A percentile compares a stretch with the other conserved stretches of the same genome.
Evolutionary conservation across 1,284 basidiomycete genomes (phyloP).

Genomic region (Malassezia globosa): DNA sequence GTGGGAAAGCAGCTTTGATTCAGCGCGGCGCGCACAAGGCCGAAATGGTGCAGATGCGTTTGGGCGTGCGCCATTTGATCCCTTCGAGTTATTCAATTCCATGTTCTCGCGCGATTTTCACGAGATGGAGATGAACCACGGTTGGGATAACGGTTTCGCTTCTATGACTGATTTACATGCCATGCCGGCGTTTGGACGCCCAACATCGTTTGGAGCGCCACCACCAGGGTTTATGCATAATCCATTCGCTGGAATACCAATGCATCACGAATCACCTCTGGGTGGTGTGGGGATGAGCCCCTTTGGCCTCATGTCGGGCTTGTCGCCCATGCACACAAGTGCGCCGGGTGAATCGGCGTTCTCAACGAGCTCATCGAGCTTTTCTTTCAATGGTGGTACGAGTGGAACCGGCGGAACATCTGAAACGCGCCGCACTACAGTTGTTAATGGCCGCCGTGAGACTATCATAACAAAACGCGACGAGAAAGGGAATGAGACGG

Average conservation of each 20-base stretch:
- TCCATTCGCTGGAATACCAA: background rate
- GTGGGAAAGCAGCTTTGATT: slow-evolving; percentile 41
- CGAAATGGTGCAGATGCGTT: slow-evolving; percentile 23
- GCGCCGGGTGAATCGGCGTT: background rate
- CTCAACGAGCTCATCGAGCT: background rate
- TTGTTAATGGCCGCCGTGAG: slow-evolving; percentile 32
- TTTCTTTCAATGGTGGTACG: slow-evolving; percentile 2
- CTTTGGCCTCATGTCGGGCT: slow-evolving; percentile 6
- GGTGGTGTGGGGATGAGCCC: background rate
- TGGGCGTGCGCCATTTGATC: slow-evolving; percentile 20
- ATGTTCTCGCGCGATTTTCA: slow-evolving; percentile 31
- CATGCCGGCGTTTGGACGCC: background rate
- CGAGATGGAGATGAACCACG: slow-evolving; percentile 12
- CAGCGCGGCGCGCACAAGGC: slow-evolving; percentile 29
- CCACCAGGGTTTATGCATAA: background rate
- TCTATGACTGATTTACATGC: background rate
- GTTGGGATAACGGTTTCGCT: background rate
- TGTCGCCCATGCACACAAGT: slow-evolving; percentile 12
- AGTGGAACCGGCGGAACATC: slow-evolving; percentile 8
- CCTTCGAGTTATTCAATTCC: slow-evolving; percentile 40
- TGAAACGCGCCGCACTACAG: slow-evolving; percentile 26
- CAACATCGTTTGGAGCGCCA: slow-evolving; percentile 5
- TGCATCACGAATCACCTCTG: background rate
- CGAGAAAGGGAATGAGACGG: slow-evolving; percentile 28
- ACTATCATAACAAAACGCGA: slow-evolving; percentile 33